Evolutionary conservation across 345 rosid genomes (phyloP), one percentile per base, ranked within the genome.

Genomic region (Bruguiera parviflora): DNA sequence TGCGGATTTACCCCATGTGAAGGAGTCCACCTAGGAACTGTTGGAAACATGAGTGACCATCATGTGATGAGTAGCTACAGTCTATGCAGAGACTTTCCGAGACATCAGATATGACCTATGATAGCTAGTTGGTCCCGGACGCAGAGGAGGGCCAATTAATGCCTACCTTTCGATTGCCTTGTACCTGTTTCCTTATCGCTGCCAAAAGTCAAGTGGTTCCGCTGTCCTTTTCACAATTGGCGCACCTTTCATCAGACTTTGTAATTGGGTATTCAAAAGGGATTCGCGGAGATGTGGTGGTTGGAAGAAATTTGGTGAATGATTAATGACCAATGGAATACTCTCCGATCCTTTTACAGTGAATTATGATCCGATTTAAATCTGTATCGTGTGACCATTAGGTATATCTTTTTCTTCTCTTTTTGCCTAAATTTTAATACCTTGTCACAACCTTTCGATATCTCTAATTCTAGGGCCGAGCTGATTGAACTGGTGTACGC

Each of bases 101-200:
- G 13, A 43, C 47, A 13, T 43, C 49, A 39, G 49, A 43, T 43
- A 15, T 13, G 49, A 43, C 18, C 49, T 13, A 13, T 43, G 49
- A 43, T 13, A 11, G 49, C 49, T 67, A 39, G 20, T 28, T n/a
- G 21, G 20, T 35, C 8, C 4, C 20, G 21, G 24, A 8, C 21
- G 5, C 16, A n/a, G 19, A 55, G 21, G 37, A 43, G 60, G 77
- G 76, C 67, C 71, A 73, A 72, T 47, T 78, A 61, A 46, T 52
- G 5, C 58, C 61, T 49, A 61, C 51, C 53, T 28, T 63, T 22
- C 64, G 69, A 67, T 67, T 27, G 53, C 56, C 24, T 51, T 52
- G 39, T 27, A 65, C 66, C 66, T 69, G 70, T 73, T 75, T 80
- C 64, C 68, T 53, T n/a, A 58, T 74, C 74, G 68, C 58, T 61